Evolutionary conservation across 345 rosid species (phyloP).

Genomic region (Toxicodendron radicans): DNA sequence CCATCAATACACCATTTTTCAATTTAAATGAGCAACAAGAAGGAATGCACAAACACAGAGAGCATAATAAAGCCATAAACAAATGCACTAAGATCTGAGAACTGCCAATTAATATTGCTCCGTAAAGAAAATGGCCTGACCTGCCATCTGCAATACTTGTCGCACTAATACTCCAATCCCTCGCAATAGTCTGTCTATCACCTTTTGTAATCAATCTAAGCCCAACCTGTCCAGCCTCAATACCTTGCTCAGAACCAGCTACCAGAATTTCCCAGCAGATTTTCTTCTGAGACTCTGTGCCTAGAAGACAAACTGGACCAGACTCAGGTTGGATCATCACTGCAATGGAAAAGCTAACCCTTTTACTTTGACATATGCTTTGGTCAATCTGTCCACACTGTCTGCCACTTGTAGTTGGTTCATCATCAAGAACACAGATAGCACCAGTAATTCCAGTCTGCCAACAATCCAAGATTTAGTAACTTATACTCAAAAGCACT

Average conservation of each 20-base stretch:
- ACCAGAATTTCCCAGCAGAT: constrained; percentile 98
- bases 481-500: neutral
- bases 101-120: neutral
- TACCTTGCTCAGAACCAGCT: constrained; percentile 99
- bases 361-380: constrained; percentile 72
- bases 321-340: constrained; percentile 98
- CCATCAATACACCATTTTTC: neutral
- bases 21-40: neutral
- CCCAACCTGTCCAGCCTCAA: constrained; percentile 99
- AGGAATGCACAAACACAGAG: neutral
- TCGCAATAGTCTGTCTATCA: constrained; percentile 82
- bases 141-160: constrained; percentile 99
- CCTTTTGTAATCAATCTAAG: constrained; percentile 91
- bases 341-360: constrained; percentile 86
- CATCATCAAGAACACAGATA: constrained; percentile 94
- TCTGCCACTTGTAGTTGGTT: constrained; percentile 85
- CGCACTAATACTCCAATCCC: constrained; percentile 99
- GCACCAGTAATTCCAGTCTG: constrained; percentile 91
- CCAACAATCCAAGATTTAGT: constrained; percentile 26
- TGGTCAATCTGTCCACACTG: constrained; percentile 83
- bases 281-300: constrained; percentile 93
- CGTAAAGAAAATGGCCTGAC: constrained; percentile 36
- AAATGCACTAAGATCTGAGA: constrained; percentile 13
- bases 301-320: constrained; percentile 97
- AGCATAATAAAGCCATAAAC: neutral